phyloP scores from a whole-genome alignment of 1,284 basidiomycete genomes.

The Vanrija humicola region DNA sequence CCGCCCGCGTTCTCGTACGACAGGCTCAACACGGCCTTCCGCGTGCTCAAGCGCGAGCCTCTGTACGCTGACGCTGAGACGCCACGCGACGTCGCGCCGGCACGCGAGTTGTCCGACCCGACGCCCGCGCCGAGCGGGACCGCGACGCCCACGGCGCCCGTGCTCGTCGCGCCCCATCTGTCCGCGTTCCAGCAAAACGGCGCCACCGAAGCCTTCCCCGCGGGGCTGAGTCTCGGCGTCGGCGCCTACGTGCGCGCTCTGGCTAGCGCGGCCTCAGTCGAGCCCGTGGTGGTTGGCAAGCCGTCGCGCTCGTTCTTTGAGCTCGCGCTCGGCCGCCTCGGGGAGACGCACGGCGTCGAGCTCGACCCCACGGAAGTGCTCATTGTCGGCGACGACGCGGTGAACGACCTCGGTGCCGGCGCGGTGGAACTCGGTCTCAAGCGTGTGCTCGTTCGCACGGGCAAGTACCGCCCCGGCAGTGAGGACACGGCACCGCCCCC shows the following conservation, averaged over 20 bases:
- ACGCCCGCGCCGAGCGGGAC: neutral
- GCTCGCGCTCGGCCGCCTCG: constrained; percentile 55
- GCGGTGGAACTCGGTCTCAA: constrained; percentile 60
- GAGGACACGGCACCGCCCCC: constrained; percentile 47
- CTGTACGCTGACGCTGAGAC: constrained; percentile 3
- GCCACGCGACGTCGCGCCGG: neutral
- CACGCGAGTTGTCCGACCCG: constrained; percentile 32
- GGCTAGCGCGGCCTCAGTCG: constrained; percentile 55
- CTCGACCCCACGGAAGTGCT: constrained; percentile 47
- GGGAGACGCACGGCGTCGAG: constrained; percentile 29
- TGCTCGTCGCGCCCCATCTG: constrained; percentile 47
- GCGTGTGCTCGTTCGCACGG: constrained; percentile 54
- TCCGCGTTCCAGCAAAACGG: constrained; percentile 60
- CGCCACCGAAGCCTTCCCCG: constrained; percentile 51
- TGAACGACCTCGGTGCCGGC: constrained; percentile 62
- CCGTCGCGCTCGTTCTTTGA: constrained; percentile 61
- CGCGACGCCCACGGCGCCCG: constrained; percentile 40
- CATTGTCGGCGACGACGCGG: constrained; percentile 64
- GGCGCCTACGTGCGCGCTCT: constrained; percentile 66
- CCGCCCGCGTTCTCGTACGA: constrained; percentile 58
- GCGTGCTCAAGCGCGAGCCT: constrained; percentile 54
- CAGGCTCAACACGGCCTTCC: constrained; percentile 61
- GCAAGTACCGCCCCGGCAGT: constrained; percentile 33
- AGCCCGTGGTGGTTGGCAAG: constrained; percentile 62
- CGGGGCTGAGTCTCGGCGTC: constrained; percentile 60